Conservation (phyloP, 371 early-diverging fungal species). For the Saksenaea oblongispora region DNA sequence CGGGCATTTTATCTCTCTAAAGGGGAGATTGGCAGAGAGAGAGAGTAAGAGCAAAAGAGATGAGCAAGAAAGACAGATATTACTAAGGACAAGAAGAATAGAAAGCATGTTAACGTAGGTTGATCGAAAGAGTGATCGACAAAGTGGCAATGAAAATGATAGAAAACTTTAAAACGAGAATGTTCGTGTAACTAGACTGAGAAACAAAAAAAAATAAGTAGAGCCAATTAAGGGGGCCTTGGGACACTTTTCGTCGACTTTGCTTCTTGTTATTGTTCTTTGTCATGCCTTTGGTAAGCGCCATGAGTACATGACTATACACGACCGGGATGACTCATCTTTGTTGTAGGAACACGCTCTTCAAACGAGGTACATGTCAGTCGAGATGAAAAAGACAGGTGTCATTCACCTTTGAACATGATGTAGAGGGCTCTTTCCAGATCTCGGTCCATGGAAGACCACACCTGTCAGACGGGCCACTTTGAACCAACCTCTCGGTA, state of each 20-base stretch:
- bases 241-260: not conserved
- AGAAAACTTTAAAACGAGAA: not conserved
- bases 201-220: not conserved
- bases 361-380: conserved; percentile 55
- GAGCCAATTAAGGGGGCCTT: not conserved
- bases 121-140: not conserved
- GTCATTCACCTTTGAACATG: conserved; percentile 15
- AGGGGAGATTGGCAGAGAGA: too few relatives aligned
- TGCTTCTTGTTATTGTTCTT: not conserved
- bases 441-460: conserved; percentile 84
- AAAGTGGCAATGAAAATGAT: not conserved
- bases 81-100: not conserved
- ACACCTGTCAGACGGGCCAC: conserved; percentile 49
- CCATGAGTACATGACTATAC: not conserved
- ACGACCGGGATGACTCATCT: not conserved
- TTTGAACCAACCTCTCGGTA: conserved; percentile 61
- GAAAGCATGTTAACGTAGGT: not conserved
- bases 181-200: not conserved
- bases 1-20: not conserved
- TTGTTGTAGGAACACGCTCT: conserved; percentile 76
- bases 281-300: not conserved
- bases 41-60: too few relatives aligned
- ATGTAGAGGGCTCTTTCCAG: conserved; percentile 63
- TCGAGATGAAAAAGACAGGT: conserved; percentile 1
- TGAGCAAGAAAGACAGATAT: too few relatives aligned